Evolutionary conservation across 495 filamentous ascomycete species (phyloP).

Genomic region (Copromyces sp.): DNA sequence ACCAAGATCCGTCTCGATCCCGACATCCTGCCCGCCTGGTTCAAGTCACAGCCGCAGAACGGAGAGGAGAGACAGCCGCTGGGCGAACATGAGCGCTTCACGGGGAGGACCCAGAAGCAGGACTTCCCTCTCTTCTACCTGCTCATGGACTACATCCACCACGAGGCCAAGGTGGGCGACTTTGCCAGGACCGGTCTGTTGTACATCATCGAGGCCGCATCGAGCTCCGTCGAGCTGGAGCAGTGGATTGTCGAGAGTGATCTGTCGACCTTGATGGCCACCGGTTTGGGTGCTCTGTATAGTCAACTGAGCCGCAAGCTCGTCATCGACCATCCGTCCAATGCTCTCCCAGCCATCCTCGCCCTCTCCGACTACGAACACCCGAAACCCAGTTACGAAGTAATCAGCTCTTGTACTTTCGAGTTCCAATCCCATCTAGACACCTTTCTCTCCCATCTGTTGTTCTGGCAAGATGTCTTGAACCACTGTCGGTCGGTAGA

Average conservation of each 20-base stretch:
- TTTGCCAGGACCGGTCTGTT: slow-evolving; percentile 94
- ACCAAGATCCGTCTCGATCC: slow-evolving; percentile 90
- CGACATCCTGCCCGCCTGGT: slow-evolving; percentile 79
- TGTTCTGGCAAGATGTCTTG: slow-evolving; percentile 97
- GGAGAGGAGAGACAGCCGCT: slow-evolving; percentile 34
- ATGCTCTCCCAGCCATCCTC: slow-evolving; percentile 69
- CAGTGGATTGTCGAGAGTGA: slow-evolving; percentile 97
- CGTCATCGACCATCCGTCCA: slow-evolving; percentile 48
- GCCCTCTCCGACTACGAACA: slow-evolving; percentile 74
- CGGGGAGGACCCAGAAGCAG: slow-evolving; percentile 76
- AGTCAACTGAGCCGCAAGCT: slow-evolving; percentile 82
- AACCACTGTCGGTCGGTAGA: slow-evolving; percentile 89
- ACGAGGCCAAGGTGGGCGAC: slow-evolving; percentile 84
- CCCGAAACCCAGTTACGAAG: slow-evolving; percentile 49
- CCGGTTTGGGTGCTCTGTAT: slow-evolving; percentile 87
- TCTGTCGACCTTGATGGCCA: slow-evolving; percentile 93
- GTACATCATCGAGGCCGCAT: slow-evolving; percentile 91
- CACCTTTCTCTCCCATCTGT: slow-evolving; percentile 86
- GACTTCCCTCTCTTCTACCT: slow-evolving; percentile 95
- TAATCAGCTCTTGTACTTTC: slow-evolving; percentile 57
- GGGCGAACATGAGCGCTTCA: slow-evolving; percentile 54
- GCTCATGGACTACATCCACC: slow-evolving; percentile 90
- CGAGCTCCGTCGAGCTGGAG: slow-evolving; percentile 69
- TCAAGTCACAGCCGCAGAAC: slow-evolving; percentile 44
- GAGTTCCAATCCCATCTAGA: slow-evolving; percentile 73